Evolutionary conservation across 345 rosid species (phyloP), one percentile per base, ranked within the genome.

Genomic region (Populus euphratica): DNA sequence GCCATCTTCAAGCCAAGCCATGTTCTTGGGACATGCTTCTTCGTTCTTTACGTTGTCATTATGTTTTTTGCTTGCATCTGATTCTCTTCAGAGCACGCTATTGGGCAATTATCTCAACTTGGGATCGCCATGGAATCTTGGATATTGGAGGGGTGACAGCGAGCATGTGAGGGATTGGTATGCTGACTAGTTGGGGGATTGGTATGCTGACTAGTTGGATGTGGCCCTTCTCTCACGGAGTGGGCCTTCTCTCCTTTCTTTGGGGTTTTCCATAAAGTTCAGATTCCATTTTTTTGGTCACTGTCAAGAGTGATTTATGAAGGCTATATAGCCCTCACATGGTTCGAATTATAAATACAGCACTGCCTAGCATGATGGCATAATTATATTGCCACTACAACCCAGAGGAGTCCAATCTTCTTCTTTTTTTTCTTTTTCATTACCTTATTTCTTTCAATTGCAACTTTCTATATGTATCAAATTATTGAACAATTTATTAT

Each of bases 231-330:
- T 0, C 29, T 62, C 5, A 27, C 63, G 50, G 33, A 62, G 79
- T 66, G 84, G 75, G 80, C 59, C 59, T 67, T 65, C 54, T 0
- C 29, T 62, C 5, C 64, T 54, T 65, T 38, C 31, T 36, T 67
- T 33, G 47, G 36, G 68, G 71, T 69, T 81, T 56, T 33, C 56
- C 69, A 21, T 50, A 73, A 76, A 70, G 77, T 81, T 72, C 65
- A 75, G 88, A 86, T 88, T 86, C 90, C 86, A 74, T 33, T 33
- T 33, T 29, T 31, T 14, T 20, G 38, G 83, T 84, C 87, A 68
- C 75, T 78, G 73, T 85, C 82, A 73, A 25, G 65, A 68, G 79
- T 70, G 82, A 79, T 79, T 72, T 79, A 33, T 80, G 29, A 27
- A 27, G 29, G 84, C 36, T 33, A 77, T 36, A 61, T 6, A 59